phyloP scores from a whole-genome alignment of 2,329 filamentous ascomycete species.

The Helotiales sp. region DNA sequence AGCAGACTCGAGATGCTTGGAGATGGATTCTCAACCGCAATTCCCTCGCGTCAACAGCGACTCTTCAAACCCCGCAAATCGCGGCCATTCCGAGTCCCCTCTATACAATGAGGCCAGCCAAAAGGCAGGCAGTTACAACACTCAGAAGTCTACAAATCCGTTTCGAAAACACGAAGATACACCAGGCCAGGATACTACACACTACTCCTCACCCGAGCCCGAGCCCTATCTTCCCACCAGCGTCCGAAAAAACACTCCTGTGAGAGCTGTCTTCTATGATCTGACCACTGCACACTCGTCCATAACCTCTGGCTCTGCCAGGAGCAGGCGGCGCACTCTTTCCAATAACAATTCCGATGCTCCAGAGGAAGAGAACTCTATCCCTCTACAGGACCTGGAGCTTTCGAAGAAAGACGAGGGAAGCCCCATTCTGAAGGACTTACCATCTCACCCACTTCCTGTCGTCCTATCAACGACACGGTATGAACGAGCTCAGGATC shows the following conservation, averaged over 20 bases:
- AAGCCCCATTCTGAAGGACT: slow-evolving; percentile 2
- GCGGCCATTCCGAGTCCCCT: neutral
- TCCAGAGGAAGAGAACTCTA: slow-evolving; percentile 29
- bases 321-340: slow-evolving; percentile 18
- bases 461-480: slow-evolving; percentile 11
- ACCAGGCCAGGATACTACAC: neutral
- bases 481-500: neutral
- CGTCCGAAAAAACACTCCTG: slow-evolving; percentile 28
- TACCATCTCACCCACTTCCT: slow-evolving; percentile 25
- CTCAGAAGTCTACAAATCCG: slow-evolving; percentile 13
- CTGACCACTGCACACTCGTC: slow-evolving; percentile 38
- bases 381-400: slow-evolving; percentile 28
- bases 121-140: neutral
- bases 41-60: neutral
- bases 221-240: slow-evolving; percentile 2
- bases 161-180: slow-evolving; percentile 7
- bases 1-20: neutral
- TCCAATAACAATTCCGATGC: slow-evolving; percentile 16
- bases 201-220: slow-evolving; percentile 14
- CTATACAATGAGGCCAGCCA: neutral
- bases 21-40: slow-evolving; percentile 3
- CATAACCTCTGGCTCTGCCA: slow-evolving; percentile 38
- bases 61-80: neutral
- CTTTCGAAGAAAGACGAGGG: neutral
- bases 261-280: slow-evolving; percentile 38